Conservation (phyloP, 2,329 filamentous ascomycete genomes). For the Trichoderma oligosporum region DNA sequence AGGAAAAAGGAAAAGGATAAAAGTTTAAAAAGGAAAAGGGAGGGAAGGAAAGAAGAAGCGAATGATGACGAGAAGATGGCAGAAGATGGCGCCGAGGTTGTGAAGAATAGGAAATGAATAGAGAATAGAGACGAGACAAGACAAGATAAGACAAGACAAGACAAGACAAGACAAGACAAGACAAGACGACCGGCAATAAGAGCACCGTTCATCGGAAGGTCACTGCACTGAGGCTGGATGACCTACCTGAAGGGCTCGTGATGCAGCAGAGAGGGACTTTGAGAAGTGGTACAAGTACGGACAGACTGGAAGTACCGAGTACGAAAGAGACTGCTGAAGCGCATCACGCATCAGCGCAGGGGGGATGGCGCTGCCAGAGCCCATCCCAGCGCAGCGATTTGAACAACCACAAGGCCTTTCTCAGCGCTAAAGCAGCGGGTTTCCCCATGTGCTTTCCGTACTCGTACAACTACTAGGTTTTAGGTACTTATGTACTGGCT, state of each 20-base stretch:
- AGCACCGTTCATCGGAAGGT: slow-evolving; percentile 2
- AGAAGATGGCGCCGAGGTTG: slow-evolving; percentile 8
- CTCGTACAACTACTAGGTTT: background rate
- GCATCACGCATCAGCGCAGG: too few relatives aligned
- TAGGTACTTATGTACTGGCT: too few relatives aligned
- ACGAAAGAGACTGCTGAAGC: background rate
- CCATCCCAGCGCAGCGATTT: background rate
- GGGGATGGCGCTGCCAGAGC: background rate
- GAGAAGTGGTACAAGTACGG: background rate
- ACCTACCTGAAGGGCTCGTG: slow-evolving; percentile 18
- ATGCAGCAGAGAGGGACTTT: slow-evolving; percentile 13
- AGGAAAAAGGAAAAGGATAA: background rate
- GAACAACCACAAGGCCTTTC: background rate
- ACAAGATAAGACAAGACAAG: background rate
- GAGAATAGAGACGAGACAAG: background rate
- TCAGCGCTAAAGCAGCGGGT: slow-evolving; percentile 10
- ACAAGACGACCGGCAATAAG: background rate
- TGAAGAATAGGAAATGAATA: background rate
- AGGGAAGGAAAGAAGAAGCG: slow-evolving; percentile 1
- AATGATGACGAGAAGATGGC: slow-evolving; percentile 16
- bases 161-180: slow-evolving; percentile 11
- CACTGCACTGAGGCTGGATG: slow-evolving; percentile 16
- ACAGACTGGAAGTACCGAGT: background rate
- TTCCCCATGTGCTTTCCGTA: background rate
- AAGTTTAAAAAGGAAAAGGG: background rate